phyloP scores from a whole-genome alignment of 768 basidiomycete genomes.

The Lactarius psammicola region DNA sequence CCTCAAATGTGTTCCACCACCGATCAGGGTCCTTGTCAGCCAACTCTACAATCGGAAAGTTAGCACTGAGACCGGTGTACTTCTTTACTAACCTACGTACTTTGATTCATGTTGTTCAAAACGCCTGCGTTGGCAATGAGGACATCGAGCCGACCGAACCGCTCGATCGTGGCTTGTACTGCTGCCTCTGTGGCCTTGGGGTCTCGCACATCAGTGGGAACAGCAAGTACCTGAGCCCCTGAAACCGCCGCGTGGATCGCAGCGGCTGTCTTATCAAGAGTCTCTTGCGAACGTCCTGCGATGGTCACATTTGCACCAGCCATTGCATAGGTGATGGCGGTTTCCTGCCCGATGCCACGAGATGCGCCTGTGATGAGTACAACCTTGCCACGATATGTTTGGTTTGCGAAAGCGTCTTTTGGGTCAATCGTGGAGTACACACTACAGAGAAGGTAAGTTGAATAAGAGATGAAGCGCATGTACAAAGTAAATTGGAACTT shows the following conservation, averaged over 20 bases:
- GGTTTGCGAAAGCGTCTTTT: background rate
- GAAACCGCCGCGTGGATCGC: constrained; percentile 6
- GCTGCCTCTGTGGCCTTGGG: background rate
- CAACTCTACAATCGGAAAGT: constrained; percentile 16
- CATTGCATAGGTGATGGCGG: too few species aligned
- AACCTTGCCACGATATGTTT: too few species aligned
- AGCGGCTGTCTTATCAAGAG: constrained; percentile 15
- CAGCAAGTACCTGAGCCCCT: constrained; percentile 5
- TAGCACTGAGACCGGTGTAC: background rate
- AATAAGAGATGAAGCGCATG: background rate
- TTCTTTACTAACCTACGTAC: background rate
- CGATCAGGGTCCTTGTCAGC: constrained; percentile 22
- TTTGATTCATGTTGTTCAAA: too few species aligned
- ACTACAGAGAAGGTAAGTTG: background rate
- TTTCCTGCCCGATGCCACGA: too few species aligned
- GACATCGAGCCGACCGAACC: too few species aligned
- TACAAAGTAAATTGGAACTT: too few species aligned
- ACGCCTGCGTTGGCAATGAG: too few species aligned
- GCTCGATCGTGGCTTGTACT: background rate
- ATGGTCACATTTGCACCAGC: too few species aligned
- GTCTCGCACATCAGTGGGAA: background rate
- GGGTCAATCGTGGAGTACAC: too few species aligned
- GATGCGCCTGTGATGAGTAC: too few species aligned
- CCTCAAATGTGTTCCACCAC: too few species aligned
- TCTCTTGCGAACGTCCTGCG: too few species aligned